Evolutionary conservation across 1,284 basidiomycete species (phyloP).

Genomic region (Pterulicium gracile): DNA sequence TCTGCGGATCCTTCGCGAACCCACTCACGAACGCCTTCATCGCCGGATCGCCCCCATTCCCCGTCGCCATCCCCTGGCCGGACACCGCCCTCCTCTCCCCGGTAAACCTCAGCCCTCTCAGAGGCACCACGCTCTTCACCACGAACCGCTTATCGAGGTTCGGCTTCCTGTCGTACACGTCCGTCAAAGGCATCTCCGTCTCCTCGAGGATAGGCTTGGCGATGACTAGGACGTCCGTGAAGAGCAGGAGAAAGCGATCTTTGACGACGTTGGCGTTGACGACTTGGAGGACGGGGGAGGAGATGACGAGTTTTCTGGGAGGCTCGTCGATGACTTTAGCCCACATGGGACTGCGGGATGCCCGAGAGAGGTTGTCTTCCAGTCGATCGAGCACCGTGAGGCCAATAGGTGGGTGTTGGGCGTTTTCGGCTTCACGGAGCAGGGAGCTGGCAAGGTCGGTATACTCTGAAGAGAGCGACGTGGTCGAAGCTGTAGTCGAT

Average conservation of each 20-base stretch:
- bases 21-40: constrained; percentile 63
- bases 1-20: constrained; percentile 66
- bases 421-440: too few species aligned
- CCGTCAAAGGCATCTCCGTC: constrained; percentile 46
- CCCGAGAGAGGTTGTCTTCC: constrained; percentile 55
- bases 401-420: neutral
- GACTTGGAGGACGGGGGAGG: constrained; percentile 86
- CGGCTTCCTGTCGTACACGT: constrained; percentile 41
- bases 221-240: constrained; percentile 88
- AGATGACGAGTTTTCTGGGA: constrained; percentile 74
- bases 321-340: constrained; percentile 71
- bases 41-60: constrained; percentile 40
- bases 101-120: constrained; percentile 61
- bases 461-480: constrained; percentile 34
- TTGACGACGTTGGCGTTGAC: constrained; percentile 92
- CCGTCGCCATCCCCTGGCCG: constrained; percentile 26
- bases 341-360: constrained; percentile 49
- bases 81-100: constrained; percentile 50
- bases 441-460: constrained; percentile 22
- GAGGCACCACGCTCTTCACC: constrained; percentile 79
- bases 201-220: constrained; percentile 62
- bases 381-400: constrained; percentile 46
- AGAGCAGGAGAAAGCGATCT: constrained; percentile 92
- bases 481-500: constrained; percentile 33
- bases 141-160: constrained; percentile 75